Conservation (phyloP, 2,329 filamentous ascomycete genomes). For the Monosporascus sp. region DNA sequence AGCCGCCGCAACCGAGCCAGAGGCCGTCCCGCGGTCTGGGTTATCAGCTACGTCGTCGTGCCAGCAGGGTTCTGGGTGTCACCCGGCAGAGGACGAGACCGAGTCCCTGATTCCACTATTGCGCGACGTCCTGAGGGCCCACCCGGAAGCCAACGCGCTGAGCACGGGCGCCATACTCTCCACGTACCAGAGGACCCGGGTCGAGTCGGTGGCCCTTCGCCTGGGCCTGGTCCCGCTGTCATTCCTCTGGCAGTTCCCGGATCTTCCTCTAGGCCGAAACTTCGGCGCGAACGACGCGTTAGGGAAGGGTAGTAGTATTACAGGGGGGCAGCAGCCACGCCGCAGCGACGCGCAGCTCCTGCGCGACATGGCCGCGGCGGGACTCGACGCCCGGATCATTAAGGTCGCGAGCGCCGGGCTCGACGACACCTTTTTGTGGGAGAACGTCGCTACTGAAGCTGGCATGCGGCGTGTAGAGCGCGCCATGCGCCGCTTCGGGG, state of each 20-base stretch:
- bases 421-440: constrained; percentile 75
- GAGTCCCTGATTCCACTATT: constrained; percentile 80
- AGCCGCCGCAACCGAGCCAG: no score
- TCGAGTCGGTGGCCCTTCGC: constrained; percentile 84
- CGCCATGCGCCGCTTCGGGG: constrained; percentile 63
- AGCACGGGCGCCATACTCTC: constrained; percentile 90
- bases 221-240: constrained; percentile 79
- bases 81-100: constrained; percentile 63
- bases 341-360: constrained; percentile 56
- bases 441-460: constrained; percentile 60
- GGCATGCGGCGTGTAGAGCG: constrained; percentile 44
- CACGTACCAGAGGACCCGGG: constrained; percentile 92
- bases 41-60: no score
- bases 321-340: neutral
- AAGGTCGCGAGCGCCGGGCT: constrained; percentile 92
- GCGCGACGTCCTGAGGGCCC: constrained; percentile 55
- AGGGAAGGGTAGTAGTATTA: constrained; percentile 9
- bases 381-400: constrained; percentile 84
- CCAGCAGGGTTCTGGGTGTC: neutral
- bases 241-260: constrained; percentile 88
- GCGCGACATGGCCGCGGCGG: constrained; percentile 72
- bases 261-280: constrained; percentile 49
- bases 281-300: constrained; percentile 14
- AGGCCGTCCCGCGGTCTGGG: no score
- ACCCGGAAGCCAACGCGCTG: constrained; percentile 81